Conservation (phyloP, 768 basidiomycete species). For the Leccinum aurantiacum region DNA sequence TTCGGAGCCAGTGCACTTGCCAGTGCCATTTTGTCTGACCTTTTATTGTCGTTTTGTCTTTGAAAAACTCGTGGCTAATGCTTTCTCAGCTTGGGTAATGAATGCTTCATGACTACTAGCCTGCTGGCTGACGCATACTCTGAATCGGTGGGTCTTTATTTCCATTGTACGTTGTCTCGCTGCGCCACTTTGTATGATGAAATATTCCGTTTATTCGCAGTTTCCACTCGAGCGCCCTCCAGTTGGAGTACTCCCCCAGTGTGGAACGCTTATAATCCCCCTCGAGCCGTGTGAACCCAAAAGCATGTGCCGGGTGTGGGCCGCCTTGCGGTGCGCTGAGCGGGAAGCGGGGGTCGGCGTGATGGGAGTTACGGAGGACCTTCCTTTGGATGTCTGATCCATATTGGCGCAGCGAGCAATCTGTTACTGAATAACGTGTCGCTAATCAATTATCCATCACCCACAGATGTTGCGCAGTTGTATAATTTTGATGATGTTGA, state of each 20-base stretch:
- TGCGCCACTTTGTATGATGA: slow-evolving; percentile 47
- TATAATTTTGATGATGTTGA: neutral
- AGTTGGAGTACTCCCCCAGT: slow-evolving; percentile 69
- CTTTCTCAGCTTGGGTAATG: slow-evolving; percentile 6
- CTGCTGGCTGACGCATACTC: neutral
- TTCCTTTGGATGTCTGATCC: slow-evolving; percentile 91
- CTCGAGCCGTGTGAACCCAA: slow-evolving; percentile 69
- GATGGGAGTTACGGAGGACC: slow-evolving; percentile 67
- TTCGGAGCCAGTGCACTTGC: slow-evolving; percentile 76
- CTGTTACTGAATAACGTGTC: neutral
- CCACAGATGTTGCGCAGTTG: slow-evolving; percentile 4
- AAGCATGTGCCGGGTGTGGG: slow-evolving; percentile 61
- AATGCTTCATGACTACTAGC: too few species aligned
- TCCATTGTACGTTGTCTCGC: slow-evolving; percentile 6
- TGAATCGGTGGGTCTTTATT: slow-evolving; percentile 26
- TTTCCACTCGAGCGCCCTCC: slow-evolving; percentile 79
- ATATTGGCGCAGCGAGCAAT: slow-evolving; percentile 29
- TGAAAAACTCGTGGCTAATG: slow-evolving; percentile 14
- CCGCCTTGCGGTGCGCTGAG: slow-evolving; percentile 69
- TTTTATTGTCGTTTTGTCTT: slow-evolving; percentile 3
- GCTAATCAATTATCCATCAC: slow-evolving; percentile 14
- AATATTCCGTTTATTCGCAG: slow-evolving; percentile 77
- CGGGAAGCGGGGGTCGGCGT: slow-evolving; percentile 69
- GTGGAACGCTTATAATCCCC: slow-evolving; percentile 71
- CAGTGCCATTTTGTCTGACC: slow-evolving; percentile 86